Conservation (phyloP, 2,329 filamentous ascomycete species). For the Fusarium udum region DNA sequence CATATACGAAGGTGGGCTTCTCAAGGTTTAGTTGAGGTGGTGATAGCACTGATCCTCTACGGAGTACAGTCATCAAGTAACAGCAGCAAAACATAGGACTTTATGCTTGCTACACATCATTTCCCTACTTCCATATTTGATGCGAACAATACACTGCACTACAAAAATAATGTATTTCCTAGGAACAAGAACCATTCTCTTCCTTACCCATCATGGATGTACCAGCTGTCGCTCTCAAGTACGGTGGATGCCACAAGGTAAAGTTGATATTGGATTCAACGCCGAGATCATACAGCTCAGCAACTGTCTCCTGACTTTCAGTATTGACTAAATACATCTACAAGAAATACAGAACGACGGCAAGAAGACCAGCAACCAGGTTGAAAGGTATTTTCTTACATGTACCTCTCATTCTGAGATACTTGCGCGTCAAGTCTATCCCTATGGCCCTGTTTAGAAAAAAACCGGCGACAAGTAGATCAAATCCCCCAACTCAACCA, state of each 20-base stretch:
- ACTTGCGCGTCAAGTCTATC: not conserved
- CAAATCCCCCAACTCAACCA: not conserved
- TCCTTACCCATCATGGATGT: not conserved
- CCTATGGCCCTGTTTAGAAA: not conserved
- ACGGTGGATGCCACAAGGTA: not conserved
- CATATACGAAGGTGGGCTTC: not conserved
- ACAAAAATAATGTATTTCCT: not conserved
- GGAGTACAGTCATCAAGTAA: not conserved
- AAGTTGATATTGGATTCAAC: no score
- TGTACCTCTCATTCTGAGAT: not conserved
- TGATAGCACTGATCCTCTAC: not conserved
- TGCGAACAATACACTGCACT: not conserved
- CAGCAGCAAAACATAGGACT: not conserved
- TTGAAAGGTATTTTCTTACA: not conserved
- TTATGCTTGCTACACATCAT: not conserved
- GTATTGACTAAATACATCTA: not conserved
- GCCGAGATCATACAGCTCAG: not conserved
- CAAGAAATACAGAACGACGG: not conserved
- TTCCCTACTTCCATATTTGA: not conserved
- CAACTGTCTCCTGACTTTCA: not conserved
- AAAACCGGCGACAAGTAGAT: not conserved
- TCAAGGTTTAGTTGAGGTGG: not conserved
- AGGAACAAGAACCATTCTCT: no score
- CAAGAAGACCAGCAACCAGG: not conserved
- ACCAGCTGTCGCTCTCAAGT: not conserved